These are phyloP conservation scores for Rosa multiflora DNA, from an alignment of 306 rosid genomes.

Conservation along the genomic window DNA sequence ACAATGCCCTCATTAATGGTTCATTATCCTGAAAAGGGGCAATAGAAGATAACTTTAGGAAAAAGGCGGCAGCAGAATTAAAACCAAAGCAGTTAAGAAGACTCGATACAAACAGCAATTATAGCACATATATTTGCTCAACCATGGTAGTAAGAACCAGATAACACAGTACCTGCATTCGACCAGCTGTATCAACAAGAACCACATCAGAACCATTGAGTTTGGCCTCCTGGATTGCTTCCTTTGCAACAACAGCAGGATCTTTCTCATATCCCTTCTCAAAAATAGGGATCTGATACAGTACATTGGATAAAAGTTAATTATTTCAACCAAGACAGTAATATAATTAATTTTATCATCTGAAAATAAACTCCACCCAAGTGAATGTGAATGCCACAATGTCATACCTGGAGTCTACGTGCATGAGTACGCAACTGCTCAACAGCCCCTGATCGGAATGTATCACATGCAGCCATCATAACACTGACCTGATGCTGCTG, in stretches of 20 bases:
- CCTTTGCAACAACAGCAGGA: slow-evolving; percentile 97
- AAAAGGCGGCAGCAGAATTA: neutral
- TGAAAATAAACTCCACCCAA: neutral
- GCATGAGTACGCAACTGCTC: slow-evolving; percentile 99
- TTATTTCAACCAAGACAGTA: neutral
- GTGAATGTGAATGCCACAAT: slow-evolving; percentile 4
- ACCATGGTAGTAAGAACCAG: slow-evolving; percentile 2
- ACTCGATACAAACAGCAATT: neutral
- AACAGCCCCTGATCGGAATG: slow-evolving; percentile 98
- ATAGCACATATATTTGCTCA: neutral
- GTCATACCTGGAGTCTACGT: slow-evolving; percentile 88
- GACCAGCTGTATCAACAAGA: slow-evolving; percentile 97
- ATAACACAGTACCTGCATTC: slow-evolving; percentile 76
- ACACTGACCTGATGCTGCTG: slow-evolving; percentile 76
- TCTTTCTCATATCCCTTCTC: slow-evolving; percentile 99
- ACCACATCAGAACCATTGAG: slow-evolving; percentile 94
- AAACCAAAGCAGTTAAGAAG: neutral
- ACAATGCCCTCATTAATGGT: slow-evolving; percentile 95
- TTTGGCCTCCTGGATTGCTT: slow-evolving; percentile 95
- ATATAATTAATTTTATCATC: neutral
- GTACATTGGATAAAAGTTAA: slow-evolving; percentile 14
- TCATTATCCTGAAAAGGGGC: slow-evolving; percentile 77
- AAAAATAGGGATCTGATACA: slow-evolving; percentile 82
- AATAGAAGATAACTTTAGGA: neutral
- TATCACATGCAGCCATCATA: slow-evolving; percentile 99